A percentile compares a stretch with the other conserved stretches of the same genome.
Conservation (phyloP, 192 early-diverging fungal species). For the Coemansia sp. region DNA sequence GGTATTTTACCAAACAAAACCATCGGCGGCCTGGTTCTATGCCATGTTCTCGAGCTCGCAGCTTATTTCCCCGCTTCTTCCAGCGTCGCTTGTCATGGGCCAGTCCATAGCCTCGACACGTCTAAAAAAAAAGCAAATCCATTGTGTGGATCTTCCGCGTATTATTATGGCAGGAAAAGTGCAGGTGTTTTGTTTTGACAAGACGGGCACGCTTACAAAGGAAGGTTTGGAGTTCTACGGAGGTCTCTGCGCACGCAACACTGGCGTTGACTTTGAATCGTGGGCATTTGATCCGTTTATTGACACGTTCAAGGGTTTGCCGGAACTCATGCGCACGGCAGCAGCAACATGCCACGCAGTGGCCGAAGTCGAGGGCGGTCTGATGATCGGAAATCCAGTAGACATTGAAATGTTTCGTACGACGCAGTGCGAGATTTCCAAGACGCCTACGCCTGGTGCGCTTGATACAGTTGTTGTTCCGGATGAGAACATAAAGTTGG, state of each 20-base stretch:
- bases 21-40: constrained; percentile 65
- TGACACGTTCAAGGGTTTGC: constrained; percentile 13
- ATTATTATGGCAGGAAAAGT: constrained; percentile 65
- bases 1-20: constrained; percentile 46
- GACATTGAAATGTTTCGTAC: constrained; percentile 67
- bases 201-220: constrained; percentile 67
- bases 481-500: constrained; percentile 5
- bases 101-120: constrained; percentile 59
- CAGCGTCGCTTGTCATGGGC: constrained; percentile 63
- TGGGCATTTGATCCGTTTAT: constrained; percentile 8
- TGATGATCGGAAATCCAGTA: constrained; percentile 64
- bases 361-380: constrained; percentile 50
- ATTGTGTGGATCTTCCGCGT: constrained; percentile 62
- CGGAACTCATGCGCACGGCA: constrained; percentile 21
- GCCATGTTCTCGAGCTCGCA: constrained; percentile 68
- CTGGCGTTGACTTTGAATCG: constrained; percentile 12
- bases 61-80: constrained; percentile 62
- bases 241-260: constrained; percentile 25
- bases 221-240: constrained; percentile 64
- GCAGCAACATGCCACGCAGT: constrained; percentile 62
- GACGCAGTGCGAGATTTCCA: constrained; percentile 29
- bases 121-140: constrained; percentile 57
- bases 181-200: constrained; percentile 66
- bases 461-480: constrained; percentile 48
- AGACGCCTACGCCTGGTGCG: constrained; percentile 24